phyloP scores from a whole-genome alignment of 148 eudicot genomes.

The Chenopodium suecicum region DNA sequence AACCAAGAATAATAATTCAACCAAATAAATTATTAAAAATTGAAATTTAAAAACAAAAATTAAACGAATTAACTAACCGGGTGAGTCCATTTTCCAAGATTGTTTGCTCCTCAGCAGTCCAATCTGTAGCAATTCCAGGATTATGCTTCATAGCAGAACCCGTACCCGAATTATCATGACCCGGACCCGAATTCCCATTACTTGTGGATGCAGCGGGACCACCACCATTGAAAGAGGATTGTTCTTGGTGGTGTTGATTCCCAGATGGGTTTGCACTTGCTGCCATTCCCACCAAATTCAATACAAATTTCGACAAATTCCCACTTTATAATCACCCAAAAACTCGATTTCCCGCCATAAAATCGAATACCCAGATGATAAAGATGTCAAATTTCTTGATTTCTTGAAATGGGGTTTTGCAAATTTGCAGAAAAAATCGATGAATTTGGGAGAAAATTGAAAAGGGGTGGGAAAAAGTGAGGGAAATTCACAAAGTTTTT shows the following conservation, averaged over 20 bases:
- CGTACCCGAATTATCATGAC: constrained; percentile 49
- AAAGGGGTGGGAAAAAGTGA: not conserved
- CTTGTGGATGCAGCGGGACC: constrained; percentile 19
- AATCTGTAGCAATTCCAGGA: constrained; percentile 65
- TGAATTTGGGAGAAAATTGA: not conserved
- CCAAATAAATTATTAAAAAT: not conserved
- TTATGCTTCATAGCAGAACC: constrained; percentile 63
- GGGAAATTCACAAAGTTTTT: not conserved
- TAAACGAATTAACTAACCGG: constrained; percentile 44
- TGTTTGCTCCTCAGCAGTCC: constrained; percentile 80
- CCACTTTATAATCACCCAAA: constrained; percentile 8
- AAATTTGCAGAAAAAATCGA: not conserved
- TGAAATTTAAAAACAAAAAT: not conserved
- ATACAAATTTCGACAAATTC: constrained; percentile 4
- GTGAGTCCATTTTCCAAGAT: constrained; percentile 63
- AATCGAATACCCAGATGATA: constrained; percentile 27
- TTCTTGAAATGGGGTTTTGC: constrained; percentile 9
- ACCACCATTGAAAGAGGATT: constrained; percentile 39
- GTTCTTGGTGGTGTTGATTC: constrained; percentile 37
- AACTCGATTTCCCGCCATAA: constrained; percentile 35
- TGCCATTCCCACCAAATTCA: constrained; percentile 33
- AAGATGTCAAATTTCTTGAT: constrained; percentile 8
- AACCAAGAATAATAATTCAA: not conserved
- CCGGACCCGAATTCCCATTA: constrained; percentile 40
- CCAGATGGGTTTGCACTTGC: constrained; percentile 60